Evolutionary conservation across 306 rosid genomes (phyloP).

Genomic region (Cucurbita maxima): DNA sequence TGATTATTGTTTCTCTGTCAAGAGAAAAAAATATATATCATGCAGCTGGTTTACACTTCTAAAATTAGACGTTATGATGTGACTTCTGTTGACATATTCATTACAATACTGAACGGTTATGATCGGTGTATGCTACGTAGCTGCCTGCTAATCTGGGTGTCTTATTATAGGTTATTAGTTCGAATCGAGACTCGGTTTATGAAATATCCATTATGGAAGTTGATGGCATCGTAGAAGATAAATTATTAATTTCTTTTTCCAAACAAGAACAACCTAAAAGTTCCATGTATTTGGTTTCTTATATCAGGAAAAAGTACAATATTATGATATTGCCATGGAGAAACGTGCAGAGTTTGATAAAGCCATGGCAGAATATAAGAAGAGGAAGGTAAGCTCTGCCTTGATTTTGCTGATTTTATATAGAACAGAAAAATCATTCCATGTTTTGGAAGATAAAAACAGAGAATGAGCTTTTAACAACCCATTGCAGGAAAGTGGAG

Average conservation of each 20-base stretch:
- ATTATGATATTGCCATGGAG: constrained; percentile 79
- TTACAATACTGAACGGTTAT: not conserved
- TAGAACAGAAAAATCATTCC: not conserved
- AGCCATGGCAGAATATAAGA: constrained; percentile 53
- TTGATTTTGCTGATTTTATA: not conserved
- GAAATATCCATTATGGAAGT: not conserved
- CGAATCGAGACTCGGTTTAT: not conserved
- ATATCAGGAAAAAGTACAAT: constrained; percentile 77
- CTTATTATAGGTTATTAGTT: not conserved
- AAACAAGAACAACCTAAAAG: not conserved
- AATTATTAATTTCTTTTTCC: not conserved
- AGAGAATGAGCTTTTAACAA: not conserved
- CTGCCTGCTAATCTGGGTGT: not conserved
- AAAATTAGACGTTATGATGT: not conserved
- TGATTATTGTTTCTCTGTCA: no score
- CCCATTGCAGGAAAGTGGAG: not conserved
- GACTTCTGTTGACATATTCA: not conserved
- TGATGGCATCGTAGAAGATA: not conserved
- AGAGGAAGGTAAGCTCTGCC: constrained; percentile 38
- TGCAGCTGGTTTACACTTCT: not conserved
- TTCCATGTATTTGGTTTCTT: constrained; percentile 5
- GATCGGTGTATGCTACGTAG: not conserved
- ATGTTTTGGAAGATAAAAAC: not conserved
- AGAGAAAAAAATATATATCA: not conserved
- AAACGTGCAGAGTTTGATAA: constrained; percentile 83